These are phyloP conservation scores for Cryptomeria japonica DNA, from an alignment of 75 land plant species.

Conservation along the genomic window DNA sequence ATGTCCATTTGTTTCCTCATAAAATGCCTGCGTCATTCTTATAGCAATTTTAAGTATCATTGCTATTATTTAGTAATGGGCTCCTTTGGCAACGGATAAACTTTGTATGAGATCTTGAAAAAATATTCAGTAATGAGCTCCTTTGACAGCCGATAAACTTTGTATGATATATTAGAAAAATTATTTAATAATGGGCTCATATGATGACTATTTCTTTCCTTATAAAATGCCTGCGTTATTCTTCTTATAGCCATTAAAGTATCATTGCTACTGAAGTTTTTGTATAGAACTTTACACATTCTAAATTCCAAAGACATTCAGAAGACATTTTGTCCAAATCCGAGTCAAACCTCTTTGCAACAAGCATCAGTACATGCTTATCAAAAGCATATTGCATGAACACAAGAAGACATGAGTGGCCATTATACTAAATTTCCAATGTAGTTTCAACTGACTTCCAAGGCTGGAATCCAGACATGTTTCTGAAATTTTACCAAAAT, in stretches of 20 bases:
- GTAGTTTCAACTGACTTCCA: background rate
- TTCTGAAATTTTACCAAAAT: constrained; percentile 1
- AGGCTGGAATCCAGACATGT: background rate
- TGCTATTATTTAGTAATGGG: too few relatives aligned
- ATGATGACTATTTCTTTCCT: too few relatives aligned
- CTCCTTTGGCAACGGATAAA: too few relatives aligned
- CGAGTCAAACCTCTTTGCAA: background rate
- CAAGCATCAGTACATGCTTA: background rate
- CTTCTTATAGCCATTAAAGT: background rate
- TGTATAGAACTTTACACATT: background rate
- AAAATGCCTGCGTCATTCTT: too few relatives aligned
- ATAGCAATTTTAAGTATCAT: background rate
- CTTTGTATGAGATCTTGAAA: too few relatives aligned
- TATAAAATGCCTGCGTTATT: too few relatives aligned
- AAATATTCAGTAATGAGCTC: too few relatives aligned
- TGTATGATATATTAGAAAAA: too few relatives aligned
- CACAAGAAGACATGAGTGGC: background rate
- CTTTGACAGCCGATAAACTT: too few relatives aligned
- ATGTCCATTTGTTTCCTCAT: too few relatives aligned
- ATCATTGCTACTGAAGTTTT: background rate
- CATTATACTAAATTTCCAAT: background rate
- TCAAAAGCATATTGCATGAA: background rate
- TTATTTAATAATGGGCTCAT: too few relatives aligned
- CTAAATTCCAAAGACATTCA: background rate
- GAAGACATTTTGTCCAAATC: background rate